These are phyloP conservation scores for Lotmaria passim DNA, from an alignment of 208 protist genomes.

Conservation along the genomic window DNA sequence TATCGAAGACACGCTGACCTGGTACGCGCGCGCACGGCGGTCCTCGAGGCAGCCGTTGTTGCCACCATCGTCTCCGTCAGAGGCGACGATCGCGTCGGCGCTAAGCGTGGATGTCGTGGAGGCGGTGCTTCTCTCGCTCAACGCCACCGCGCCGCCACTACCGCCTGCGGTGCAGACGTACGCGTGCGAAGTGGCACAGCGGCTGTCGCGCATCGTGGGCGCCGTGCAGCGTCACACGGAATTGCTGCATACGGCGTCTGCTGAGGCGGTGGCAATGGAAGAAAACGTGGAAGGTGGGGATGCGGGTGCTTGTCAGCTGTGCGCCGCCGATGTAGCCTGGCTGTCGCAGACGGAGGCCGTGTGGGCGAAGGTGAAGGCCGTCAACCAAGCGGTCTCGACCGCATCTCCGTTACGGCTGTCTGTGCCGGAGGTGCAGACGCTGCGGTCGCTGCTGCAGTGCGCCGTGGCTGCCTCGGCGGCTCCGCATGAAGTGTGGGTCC, in stretches of 20 bases:
- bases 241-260: too few species aligned
- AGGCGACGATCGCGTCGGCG: background rate
- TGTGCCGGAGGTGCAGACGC: background rate
- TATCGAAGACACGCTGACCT: conserved; percentile 24
- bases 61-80: background rate
- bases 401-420: background rate
- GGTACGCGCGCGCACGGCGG: conserved; percentile 7
- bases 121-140: conserved; percentile 17
- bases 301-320: background rate
- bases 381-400: too few species aligned
- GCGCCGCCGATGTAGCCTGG: background rate
- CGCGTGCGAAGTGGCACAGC: conserved; percentile 14
- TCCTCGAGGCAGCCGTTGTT: background rate
- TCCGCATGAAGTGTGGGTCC: conserved; percentile 24
- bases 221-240: background rate
- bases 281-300: background rate
- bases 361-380: background rate
- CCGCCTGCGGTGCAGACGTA: conserved; percentile 14
- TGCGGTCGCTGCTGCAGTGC: conserved; percentile 32
- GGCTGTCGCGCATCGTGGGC: background rate
- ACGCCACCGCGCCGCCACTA: conserved; percentile 12
- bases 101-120: conserved; percentile 33
- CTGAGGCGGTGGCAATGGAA: background rate
- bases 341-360: background rate
- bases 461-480: conserved; percentile 23